Evolutionary conservation across 129 eudicot genomes (phyloP).

Genomic region (Tagetes erecta): DNA sequence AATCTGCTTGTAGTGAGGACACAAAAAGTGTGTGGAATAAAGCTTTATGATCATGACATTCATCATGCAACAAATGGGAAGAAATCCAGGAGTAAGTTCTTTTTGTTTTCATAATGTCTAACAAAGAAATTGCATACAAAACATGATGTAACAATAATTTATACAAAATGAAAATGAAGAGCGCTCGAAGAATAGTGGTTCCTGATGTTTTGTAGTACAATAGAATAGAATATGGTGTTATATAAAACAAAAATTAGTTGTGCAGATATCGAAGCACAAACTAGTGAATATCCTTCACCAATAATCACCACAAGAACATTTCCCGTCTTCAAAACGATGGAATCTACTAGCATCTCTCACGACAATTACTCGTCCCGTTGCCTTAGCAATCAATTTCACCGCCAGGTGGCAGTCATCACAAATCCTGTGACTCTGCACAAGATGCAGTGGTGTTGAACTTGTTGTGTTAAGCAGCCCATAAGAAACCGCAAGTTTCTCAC

Average conservation of each 20-base stretch:
- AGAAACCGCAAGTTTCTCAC: conserved; percentile 79
- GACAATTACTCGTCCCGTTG: conserved; percentile 53
- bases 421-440: conserved; percentile 83
- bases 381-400: conserved; percentile 60
- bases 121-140: not conserved
- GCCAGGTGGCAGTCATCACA: conserved; percentile 79
- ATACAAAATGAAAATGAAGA: not conserved
- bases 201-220: conserved; percentile 11
- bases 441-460: conserved; percentile 54
- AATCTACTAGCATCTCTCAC: conserved; percentile 87
- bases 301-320: conserved; percentile 91
- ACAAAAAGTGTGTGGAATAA: conserved; percentile 20
- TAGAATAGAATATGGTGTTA: not conserved
- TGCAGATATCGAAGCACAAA: conserved; percentile 10
- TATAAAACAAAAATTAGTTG: not conserved
- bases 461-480: conserved; percentile 65
- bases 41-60: not conserved
- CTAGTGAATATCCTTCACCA: conserved; percentile 53
- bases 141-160: conserved; percentile 17
- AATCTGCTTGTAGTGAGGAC: conserved; percentile 25
- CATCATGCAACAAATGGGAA: conserved; percentile 21
- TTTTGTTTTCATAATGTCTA: conserved; percentile 24
- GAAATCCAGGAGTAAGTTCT: conserved; percentile 22
- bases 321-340: conserved; percentile 66
- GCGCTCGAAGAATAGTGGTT: conserved; percentile 11